phyloP scores from a whole-genome alignment of 768 basidiomycete genomes.

The Pluteus cervinus region DNA sequence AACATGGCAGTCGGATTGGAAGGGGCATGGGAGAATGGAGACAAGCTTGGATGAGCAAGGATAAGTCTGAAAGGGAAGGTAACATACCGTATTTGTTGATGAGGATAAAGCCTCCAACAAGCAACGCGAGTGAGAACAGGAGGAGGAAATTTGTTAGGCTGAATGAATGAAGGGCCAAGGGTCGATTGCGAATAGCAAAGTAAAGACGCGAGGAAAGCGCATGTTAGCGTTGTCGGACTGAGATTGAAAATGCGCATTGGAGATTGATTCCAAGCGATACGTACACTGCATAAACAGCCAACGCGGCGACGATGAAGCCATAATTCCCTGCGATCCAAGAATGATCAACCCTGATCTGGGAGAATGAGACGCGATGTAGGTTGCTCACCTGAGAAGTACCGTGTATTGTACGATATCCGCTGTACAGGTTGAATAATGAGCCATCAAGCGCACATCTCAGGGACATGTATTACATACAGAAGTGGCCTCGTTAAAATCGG shows the following conservation, averaged over 20 bases:
- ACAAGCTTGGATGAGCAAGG: slow-evolving; percentile 6
- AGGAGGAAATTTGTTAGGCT: slow-evolving; percentile 82
- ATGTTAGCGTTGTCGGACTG: too few relatives aligned
- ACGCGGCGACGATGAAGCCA: slow-evolving; percentile 63
- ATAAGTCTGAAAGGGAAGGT: slow-evolving; percentile 1
- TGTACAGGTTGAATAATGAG: slow-evolving; percentile 24
- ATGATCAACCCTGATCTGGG: slow-evolving; percentile 2
- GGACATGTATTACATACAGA: slow-evolving; percentile 42
- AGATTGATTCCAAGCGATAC: slow-evolving; percentile 9
- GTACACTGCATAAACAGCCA: slow-evolving; percentile 86
- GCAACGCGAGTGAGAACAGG: slow-evolving; percentile 78
- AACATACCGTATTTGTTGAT: slow-evolving; percentile 85
- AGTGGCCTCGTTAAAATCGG: slow-evolving; percentile 74
- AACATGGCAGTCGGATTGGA: not conserved
- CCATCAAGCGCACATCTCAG: slow-evolving; percentile 2
- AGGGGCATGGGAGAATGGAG: not conserved
- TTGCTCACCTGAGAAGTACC: slow-evolving; percentile 70
- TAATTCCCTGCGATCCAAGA: slow-evolving; percentile 67
- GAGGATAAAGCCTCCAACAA: slow-evolving; percentile 84
- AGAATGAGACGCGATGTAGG: not conserved
- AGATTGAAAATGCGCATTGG: not conserved
- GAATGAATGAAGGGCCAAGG: slow-evolving; percentile 4
- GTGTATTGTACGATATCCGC: slow-evolving; percentile 94
- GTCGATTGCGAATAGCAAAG: too few relatives aligned
- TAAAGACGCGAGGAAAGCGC: too few relatives aligned